Base-by-base conservation (phyloP, 495 filamentous ascomycete genomes). In the Tuber melanosporum region DNA sequence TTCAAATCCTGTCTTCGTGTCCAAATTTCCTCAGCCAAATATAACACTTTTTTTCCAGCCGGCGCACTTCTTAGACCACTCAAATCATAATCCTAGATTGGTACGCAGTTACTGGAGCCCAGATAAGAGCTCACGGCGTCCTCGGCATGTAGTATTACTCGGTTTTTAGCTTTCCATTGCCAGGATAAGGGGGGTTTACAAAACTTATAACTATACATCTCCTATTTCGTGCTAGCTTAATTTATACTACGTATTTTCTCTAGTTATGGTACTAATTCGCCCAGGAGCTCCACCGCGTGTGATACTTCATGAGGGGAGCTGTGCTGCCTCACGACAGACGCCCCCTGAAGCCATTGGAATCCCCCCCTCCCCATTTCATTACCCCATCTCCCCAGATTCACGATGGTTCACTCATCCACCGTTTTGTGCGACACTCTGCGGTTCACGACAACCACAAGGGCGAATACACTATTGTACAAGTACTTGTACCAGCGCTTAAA, bases 251-350 rank as follows among this genome's bases (percentile, higher is more conserved):
- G 8, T n/a, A 52, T 20, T n/a, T 52, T 9, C 47, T n/a, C 47
- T n/a, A n/a, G 20, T 5, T 0, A 17, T 0, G 0, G 19, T 9
- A 22, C n/a, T 17, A 7, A 7, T 14, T 3, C 14, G 15, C 12
- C 45, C 19, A 49, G 15, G 19, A 5, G 19, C 7, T n/a, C 47
- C 19, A n/a, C 20, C 0, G 20, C 20, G 47, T 7, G 20, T 52
- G 47, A 52, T 52, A 22, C 5, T n/a, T 10, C 20, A n/a, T 22
- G 20, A n/a, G 20, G 20, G 3, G 7, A 49, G 0, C 46, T 22
- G 1, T 3, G 0, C 19, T 6, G 2, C 20, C 47, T 1, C 15
- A 19, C 15, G 45, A 14, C 45, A 46, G 0, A 14, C 17, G 1
- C 14, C 1, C 15, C 0, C 45, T 19, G 14, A 46, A 46, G 14